Evolutionary conservation across 2,329 filamentous ascomycete genomes (phyloP).

Genomic region (Pezicula rhizophila): DNA sequence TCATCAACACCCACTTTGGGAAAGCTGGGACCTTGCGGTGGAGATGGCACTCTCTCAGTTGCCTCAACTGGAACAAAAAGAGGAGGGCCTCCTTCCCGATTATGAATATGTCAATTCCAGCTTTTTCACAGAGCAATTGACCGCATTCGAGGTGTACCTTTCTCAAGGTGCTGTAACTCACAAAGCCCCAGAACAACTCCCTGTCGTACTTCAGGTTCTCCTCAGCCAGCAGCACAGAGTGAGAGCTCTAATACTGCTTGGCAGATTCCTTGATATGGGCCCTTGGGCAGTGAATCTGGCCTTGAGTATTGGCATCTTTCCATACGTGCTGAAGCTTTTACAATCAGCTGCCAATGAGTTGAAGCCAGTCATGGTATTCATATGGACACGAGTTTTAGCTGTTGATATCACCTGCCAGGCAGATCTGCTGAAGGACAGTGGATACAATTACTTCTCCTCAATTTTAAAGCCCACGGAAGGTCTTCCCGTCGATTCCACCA

Average conservation of each 20-base stretch:
- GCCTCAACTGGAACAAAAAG: constrained; percentile 75
- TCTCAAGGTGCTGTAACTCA: constrained; percentile 76
- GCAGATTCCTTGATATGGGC: constrained; percentile 88
- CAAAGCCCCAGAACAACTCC: constrained; percentile 87
- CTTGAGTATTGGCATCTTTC: constrained; percentile 95
- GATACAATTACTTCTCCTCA: constrained; percentile 92
- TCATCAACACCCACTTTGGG: constrained; percentile 90
- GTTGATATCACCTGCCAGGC: constrained; percentile 91
- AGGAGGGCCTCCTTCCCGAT: constrained; percentile 52
- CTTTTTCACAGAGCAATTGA: constrained; percentile 96
- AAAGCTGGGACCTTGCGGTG: constrained; percentile 94
- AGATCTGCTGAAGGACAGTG: constrained; percentile 92
- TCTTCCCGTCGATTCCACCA: constrained; percentile 65
- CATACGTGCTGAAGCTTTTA: constrained; percentile 93
- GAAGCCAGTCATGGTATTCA: constrained; percentile 99
- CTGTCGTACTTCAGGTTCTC: constrained; percentile 91
- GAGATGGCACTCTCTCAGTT: constrained; percentile 91
- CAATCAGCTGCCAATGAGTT: constrained; percentile 92
- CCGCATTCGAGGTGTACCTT: constrained; percentile 94
- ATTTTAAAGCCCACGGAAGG: constrained; percentile 81
- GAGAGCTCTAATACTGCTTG: constrained; percentile 82
- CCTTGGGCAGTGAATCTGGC: constrained; percentile 99
- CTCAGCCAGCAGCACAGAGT: constrained; percentile 93
- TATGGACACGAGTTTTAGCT: constrained; percentile 92
- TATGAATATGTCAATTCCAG: constrained; percentile 93